A percentile compares a stretch with the other conserved stretches of the same genome.
Evolutionary conservation across 768 basidiomycete species (phyloP).

Genomic region (Plicaturopsis crispa): DNA sequence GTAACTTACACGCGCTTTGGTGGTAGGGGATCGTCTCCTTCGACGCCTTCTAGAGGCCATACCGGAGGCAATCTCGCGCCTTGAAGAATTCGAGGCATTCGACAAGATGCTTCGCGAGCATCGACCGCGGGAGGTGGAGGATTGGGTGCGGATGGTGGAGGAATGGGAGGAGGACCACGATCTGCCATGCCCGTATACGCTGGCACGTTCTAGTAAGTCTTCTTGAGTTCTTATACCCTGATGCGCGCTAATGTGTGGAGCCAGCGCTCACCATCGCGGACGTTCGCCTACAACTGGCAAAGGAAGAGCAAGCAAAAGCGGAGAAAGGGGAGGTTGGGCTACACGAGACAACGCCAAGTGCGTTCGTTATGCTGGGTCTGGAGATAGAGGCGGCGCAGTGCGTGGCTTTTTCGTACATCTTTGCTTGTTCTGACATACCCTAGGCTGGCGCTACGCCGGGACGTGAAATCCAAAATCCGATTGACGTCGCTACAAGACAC

Average conservation of each 20-base stretch:
- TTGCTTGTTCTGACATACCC: neutral
- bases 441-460: neutral
- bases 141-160: neutral
- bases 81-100: constrained; percentile 5
- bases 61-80: constrained; percentile 9
- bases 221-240: neutral
- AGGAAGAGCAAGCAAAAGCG: neutral
- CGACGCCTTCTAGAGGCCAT: constrained; percentile 7
- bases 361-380: constrained; percentile 9
- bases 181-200: neutral
- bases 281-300: neutral
- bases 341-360: constrained; percentile 7
- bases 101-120: neutral
- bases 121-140: neutral
- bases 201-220: neutral
- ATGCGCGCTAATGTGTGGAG: neutral
- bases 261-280: neutral
- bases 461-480: neutral
- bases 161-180: neutral
- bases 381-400: constrained; percentile 8
- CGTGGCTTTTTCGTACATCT: neutral
- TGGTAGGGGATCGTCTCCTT: constrained; percentile 6
- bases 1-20: neutral
- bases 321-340: constrained; percentile 2
- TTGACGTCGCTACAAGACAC: constrained; percentile 5